Evolutionary conservation across 1,139 yeast species (phyloP).

Genomic region (Arxiozyma slooffiae): DNA sequence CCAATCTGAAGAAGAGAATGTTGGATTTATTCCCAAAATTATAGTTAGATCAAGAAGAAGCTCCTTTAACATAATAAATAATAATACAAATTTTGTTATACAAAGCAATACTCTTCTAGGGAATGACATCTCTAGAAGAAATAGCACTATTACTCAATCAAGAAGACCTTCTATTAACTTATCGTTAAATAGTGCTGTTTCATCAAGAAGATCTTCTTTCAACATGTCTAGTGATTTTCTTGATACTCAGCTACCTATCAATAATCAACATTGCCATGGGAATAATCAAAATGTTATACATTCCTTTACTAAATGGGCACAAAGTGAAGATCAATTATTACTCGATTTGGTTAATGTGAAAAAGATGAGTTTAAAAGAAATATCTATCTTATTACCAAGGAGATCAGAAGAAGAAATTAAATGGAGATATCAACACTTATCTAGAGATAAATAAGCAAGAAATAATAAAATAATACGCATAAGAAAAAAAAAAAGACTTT

Average conservation of each 20-base stretch:
- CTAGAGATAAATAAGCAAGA: slow-evolving; percentile 21
- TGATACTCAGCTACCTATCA: background rate
- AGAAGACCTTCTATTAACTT: slow-evolving; percentile 23
- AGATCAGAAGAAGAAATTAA: slow-evolving; percentile 65
- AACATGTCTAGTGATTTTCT: slow-evolving; percentile 15
- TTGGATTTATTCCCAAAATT: slow-evolving; percentile 30
- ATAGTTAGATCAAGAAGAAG: slow-evolving; percentile 30
- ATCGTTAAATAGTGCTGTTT: slow-evolving; percentile 5
- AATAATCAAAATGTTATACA: background rate
- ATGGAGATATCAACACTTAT: slow-evolving; percentile 41
- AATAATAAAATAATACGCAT: too few relatives aligned
- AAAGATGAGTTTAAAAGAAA: slow-evolving; percentile 60
- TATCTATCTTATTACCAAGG: slow-evolving; percentile 60
- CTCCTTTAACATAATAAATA: slow-evolving; percentile 14
- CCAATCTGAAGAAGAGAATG: slow-evolving; percentile 26
- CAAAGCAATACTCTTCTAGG: background rate
- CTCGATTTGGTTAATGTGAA: slow-evolving; percentile 42
- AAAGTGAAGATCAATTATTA: slow-evolving; percentile 67
- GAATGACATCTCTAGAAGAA: background rate
- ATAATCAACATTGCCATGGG: background rate
- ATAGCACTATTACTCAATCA: slow-evolving; percentile 15
- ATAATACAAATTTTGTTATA: slow-evolving; percentile 5
- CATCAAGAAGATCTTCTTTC: slow-evolving; percentile 27
- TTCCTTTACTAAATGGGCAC: slow-evolving; percentile 22
- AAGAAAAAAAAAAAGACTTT: too few relatives aligned